Conservation (phyloP, 371 early-diverging fungal genomes). For the Mycotypha africana region DNA sequence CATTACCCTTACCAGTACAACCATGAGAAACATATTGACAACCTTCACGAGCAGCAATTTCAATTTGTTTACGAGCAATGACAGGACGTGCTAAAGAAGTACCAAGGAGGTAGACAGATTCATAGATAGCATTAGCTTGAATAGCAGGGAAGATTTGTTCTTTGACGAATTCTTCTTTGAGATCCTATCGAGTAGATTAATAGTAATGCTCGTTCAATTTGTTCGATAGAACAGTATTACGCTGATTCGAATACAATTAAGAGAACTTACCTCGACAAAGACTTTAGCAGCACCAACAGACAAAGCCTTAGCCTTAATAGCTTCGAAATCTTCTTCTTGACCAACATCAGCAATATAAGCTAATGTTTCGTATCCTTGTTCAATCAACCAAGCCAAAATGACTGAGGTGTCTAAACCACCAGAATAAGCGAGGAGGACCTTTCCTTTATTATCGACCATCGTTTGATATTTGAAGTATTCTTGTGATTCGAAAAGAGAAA, state of each 20-base stretch:
- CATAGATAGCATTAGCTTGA: conserved; percentile 94
- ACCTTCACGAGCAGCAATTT: conserved; percentile 87
- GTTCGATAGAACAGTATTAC: no score
- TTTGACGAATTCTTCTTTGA: conserved; percentile 90
- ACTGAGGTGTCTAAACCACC: conserved; percentile 98
- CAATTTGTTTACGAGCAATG: conserved; percentile 87
- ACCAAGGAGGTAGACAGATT: conserved; percentile 91
- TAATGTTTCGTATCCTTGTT: conserved; percentile 94
- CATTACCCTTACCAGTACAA: conserved; percentile 98
- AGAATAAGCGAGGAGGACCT: conserved; percentile 93
- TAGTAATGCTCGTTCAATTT: no score
- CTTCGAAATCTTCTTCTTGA: conserved; percentile 97
- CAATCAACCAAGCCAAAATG: conserved; percentile 96
- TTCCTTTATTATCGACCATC: conserved; percentile 56
- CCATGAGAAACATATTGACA: conserved; percentile 95
- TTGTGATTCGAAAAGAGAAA: no score
- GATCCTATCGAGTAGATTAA: conserved; percentile 56
- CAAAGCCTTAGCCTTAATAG: conserved; percentile 87
- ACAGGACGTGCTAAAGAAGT: conserved; percentile 96
- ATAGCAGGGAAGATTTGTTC: conserved; percentile 90
- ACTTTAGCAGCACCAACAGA: conserved; percentile 91
- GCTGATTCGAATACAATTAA: no score
- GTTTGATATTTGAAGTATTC: no score
- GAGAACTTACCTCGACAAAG: conserved; percentile 76
- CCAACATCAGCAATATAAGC: conserved; percentile 97